Base-by-base conservation (phyloP, 441 rosid genomes). In the Euphorbia schlechtendalii region DNA sequence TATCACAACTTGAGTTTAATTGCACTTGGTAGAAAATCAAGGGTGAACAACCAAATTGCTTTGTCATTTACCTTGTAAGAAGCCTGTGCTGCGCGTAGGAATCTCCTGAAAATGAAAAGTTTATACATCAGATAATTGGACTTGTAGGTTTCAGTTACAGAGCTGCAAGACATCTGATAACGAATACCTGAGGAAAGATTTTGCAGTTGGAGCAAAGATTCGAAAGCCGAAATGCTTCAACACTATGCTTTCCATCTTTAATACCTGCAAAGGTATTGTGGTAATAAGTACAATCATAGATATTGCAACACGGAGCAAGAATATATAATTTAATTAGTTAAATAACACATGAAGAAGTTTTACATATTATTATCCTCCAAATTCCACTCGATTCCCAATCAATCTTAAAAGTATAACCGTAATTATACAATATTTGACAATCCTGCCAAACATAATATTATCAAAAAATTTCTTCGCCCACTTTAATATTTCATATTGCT, bases 171-270 rank as follows among this genome's bases (percentile, higher is more conserved):
- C 28, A 41, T 68, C 46, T 30, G 59, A 49, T 48, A 38, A 36
- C 48, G 46, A 66, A 63, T 79, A 90, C 97, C 97, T 83, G 66
- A 90, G 88, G 77, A 88, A 90, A 58, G 90, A 79, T 82, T 88
- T 88, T 58, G 87, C 58, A 69, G 93, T 86, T 66, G 96, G 97
- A 73, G 78, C 72, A 25, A 80, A 80, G 71, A 90, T 66, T 65
- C 83, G 87, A 74, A 83, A 88, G 62, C 82, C 83, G 72, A 88
- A 74, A 70, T 41, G 72, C 49, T 83, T 90, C 72, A 90, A 75
- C 65, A 86, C 81, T 71, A 67, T 72, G 70, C 74, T 76, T 81
- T 90, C 96, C 93, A 83, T 86, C 77, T 83, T 79, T 73, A 88
- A 69, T 70, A 90, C 97, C 97, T 90, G 86, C 68, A 46, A 46